Evolutionary conservation across 768 basidiomycete genomes (phyloP).

Genomic region (Coprinopsis strossmayeri): DNA sequence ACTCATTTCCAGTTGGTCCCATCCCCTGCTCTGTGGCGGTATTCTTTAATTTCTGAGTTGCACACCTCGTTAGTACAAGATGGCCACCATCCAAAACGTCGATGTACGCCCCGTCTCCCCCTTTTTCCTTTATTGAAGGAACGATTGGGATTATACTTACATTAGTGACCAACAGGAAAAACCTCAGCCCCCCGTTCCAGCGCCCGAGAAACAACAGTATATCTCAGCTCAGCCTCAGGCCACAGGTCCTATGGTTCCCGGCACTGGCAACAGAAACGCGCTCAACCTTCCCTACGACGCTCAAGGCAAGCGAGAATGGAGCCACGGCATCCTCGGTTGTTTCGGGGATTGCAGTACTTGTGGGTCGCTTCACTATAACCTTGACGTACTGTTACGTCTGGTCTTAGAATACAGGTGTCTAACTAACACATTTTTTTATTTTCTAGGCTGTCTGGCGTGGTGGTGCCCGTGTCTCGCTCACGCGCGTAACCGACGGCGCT

Average conservation of each 20-base stretch:
- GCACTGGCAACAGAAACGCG: slow-evolving; percentile 23
- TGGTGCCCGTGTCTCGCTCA: slow-evolving; percentile 19
- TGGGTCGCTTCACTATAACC: slow-evolving; percentile 9
- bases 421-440: not conserved
- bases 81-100: too few species aligned
- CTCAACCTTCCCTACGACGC: slow-evolving; percentile 19
- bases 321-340: slow-evolving; percentile 22
- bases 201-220: not conserved
- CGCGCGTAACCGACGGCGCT: slow-evolving; percentile 14
- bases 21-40: too few species aligned
- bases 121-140: too few species aligned
- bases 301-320: slow-evolving; percentile 25
- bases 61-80: too few species aligned
- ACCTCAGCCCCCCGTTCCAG: not conserved
- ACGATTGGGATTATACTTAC: too few species aligned
- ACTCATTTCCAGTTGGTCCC: too few species aligned
- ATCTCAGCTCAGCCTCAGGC: not conserved
- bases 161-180: too few species aligned
- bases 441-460: slow-evolving; percentile 14
- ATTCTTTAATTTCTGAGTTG: too few species aligned
- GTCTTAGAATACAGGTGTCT: not conserved
- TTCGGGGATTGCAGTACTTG: slow-evolving; percentile 17
- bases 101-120: too few species aligned
- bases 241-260: slow-evolving; percentile 1
- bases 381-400: not conserved